Conservation (phyloP, 371 early-diverging fungal genomes). For the Coemansia sp. region DNA sequence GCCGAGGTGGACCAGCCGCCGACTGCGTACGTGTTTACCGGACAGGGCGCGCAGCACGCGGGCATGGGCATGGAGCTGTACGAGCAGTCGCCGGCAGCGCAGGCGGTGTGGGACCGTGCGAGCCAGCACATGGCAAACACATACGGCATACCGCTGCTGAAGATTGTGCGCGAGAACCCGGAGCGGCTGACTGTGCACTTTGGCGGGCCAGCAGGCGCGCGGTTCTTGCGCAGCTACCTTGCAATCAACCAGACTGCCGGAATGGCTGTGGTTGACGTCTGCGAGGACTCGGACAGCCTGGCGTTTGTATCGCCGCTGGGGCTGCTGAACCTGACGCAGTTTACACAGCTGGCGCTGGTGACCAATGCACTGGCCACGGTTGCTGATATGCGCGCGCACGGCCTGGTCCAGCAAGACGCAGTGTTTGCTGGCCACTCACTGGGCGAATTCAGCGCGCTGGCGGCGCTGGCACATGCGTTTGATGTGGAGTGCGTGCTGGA, state of each 20-base stretch:
- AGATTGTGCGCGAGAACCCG: slow-evolving; percentile 93
- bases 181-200: slow-evolving; percentile 83
- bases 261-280: slow-evolving; percentile 54
- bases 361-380: slow-evolving; percentile 89
- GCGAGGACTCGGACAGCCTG: slow-evolving; percentile 72
- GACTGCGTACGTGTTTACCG: no score
- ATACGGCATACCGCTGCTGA: slow-evolving; percentile 88
- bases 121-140: slow-evolving; percentile 80
- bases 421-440: slow-evolving; percentile 94
- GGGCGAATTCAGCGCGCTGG: slow-evolving; percentile 69
- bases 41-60: no score
- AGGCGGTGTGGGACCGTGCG: slow-evolving; percentile 89
- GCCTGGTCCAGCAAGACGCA: slow-evolving; percentile 76
- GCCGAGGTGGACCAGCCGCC: no score
- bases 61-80: no score
- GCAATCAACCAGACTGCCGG: slow-evolving; percentile 50
- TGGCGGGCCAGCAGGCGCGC: no score
- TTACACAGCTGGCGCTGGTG: slow-evolving; percentile 90
- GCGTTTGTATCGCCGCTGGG: slow-evolving; percentile 89
- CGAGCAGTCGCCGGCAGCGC: slow-evolving; percentile 77
- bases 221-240: slow-evolving; percentile 1
- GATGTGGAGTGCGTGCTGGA: slow-evolving; percentile 84
- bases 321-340: slow-evolving; percentile 91
- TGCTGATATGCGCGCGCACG: slow-evolving; percentile 88
- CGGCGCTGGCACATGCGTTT: slow-evolving; percentile 73